These are phyloP conservation scores for Psophocarpus tetragonolobus DNA, from an alignment of 306 rosid species.

Conservation along the genomic window DNA sequence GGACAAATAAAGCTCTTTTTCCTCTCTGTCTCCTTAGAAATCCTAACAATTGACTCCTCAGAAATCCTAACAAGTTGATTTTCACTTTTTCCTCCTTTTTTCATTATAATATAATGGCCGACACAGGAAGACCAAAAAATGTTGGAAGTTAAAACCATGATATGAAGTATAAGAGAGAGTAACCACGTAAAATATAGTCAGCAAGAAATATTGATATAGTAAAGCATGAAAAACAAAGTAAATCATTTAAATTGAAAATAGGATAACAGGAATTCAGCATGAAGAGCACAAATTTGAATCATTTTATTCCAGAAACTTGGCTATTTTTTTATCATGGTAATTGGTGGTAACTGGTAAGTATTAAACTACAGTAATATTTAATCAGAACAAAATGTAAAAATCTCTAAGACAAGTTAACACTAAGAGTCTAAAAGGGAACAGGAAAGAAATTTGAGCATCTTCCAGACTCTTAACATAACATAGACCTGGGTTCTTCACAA, in stretches of 20 bases:
- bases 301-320: neutral
- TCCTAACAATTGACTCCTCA: too few relatives aligned
- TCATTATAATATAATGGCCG: neutral
- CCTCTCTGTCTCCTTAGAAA: too few relatives aligned
- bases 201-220: neutral
- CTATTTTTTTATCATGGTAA: neutral
- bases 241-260: too few relatives aligned
- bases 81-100: neutral
- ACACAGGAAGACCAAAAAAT: neutral
- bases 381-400: neutral
- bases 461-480: neutral
- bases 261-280: neutral
- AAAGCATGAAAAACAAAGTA: neutral
- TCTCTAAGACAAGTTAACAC: neutral
- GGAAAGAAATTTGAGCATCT: neutral
- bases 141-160: neutral
- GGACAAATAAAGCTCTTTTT: too few relatives aligned
- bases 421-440: neutral
- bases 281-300: neutral
- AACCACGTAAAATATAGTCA: neutral
- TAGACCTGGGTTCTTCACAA: neutral
- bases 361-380: neutral
- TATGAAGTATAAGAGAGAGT: neutral
- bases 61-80: too few relatives aligned
- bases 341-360: neutral